Evolutionary conservation across 1,139 yeast species (phyloP), one percentile per base, ranked within the genome.

Genomic region (Magnusiomyces fungicola): DNA sequence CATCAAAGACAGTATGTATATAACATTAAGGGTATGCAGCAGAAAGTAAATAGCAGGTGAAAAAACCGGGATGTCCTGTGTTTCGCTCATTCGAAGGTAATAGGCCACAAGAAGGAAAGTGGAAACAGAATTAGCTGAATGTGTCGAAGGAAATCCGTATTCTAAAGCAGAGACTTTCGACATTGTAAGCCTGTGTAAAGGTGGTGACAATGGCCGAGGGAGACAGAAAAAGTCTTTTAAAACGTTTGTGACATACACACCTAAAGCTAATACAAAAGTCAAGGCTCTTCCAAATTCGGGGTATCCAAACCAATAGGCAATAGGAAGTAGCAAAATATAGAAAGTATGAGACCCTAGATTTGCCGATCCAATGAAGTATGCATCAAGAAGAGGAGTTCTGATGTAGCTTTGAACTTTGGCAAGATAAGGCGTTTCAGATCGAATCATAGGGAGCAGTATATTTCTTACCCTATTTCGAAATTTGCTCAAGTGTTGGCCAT

Each of bases 111-210:
- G 64, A 43, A 84, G 61, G 0, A 85, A 76, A 2, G 85, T 92
- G 0, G 87, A 83, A 0, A 95, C 81, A 2, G 97, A 96, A 66
- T 92, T 92, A 43, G 97, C 95, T 27, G 94, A 76, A 64, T 92
- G 98, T 10, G 95, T 83, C 44, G 89, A 80, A 0, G 98, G 98
- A 60, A 90, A 89, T 3, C 98, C 98, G 65, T 90, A 92, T 64
- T 92, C 98, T 60, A 83, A 80, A 1, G 96, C 80, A 0, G 97
- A 94, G 57, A 87, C 85, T 23, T 85, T 82, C 52, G 90, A 81
- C 81, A 90, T 78, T 27, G 97, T 89, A 58, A 92, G 81, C 58
- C 98, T 74, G 63, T 84, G 88, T 47, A 90, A 68, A 0, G 98
- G 98, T 1, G 98, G 98, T 2, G 95, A 83, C 53, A 81, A 69